Conservation (phyloP, 306 rosid genomes). For the Citrullus mucosospermus region DNA sequence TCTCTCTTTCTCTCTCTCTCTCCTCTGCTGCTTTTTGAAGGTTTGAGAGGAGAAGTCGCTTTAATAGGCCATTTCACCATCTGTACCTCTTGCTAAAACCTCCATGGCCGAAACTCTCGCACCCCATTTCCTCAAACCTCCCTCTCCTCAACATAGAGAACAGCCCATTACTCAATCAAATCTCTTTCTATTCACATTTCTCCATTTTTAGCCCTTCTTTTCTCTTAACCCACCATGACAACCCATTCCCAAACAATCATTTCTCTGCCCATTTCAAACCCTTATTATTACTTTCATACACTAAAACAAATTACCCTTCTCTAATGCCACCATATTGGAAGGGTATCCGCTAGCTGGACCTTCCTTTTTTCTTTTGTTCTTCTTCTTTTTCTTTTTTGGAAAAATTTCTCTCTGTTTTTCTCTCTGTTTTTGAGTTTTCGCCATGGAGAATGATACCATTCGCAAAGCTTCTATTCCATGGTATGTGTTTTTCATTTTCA, state of each 20-base stretch:
- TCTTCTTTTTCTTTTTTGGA: too few species aligned
- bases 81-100: slow-evolving; percentile 25
- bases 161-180: not conserved
- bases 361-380: not conserved
- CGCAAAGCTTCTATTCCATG: slow-evolving; percentile 19
- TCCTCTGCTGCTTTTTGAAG: slow-evolving; percentile 9
- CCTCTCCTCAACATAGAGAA: not conserved
- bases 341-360: not conserved
- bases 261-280: not conserved
- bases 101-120: slow-evolving; percentile 7
- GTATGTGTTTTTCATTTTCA: slow-evolving; percentile 20
- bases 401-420: not conserved
- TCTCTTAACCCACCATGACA: not conserved
- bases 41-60: slow-evolving; percentile 58
- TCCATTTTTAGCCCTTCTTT: not conserved
- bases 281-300: not conserved
- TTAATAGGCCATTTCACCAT: slow-evolving; percentile 15
- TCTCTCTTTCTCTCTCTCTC: not conserved
- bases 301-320: not conserved
- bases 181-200: not conserved
- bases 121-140: slow-evolving; percentile 17
- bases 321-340: not conserved
- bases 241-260: not conserved
- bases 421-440: slow-evolving; percentile 8
- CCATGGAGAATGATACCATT: slow-evolving; percentile 25